Base-by-base conservation (phyloP, 768 basidiomycete genomes). In the Suillus ampliporus region DNA sequence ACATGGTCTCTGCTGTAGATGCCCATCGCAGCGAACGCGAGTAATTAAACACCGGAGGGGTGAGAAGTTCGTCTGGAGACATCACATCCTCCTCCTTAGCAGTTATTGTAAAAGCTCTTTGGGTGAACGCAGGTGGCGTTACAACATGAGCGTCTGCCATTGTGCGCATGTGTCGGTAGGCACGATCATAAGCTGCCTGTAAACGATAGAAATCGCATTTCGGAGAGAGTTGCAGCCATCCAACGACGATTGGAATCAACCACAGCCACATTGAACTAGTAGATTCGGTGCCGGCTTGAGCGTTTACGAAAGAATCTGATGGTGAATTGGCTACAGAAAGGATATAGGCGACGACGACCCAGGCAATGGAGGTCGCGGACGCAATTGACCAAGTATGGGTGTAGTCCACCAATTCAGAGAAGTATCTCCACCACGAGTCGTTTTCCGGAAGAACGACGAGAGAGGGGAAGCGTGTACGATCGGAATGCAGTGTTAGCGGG, bases 401-500 rank as follows among this genome's bases (percentile, higher is more conserved):
- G 43, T 74, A 72, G 48, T 79, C 70, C 19, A 79, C 66, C 64
- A 69, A 65, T 17, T 68, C 48, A 3, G 64, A 47, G 19, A 79
- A 66, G 31, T 70, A 68, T 9, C 61, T 58, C 79, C 79, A 80
- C 76, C 76, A 80, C 4, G 68, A 57, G 46, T 78, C 74, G 57
- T 80, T 81, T 38, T 76, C 67, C 0, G 71, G 74, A 17, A 78
- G 74, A 17, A 76, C 71, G 15, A 80, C 65, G 9, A 80, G 72
- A 3, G 78, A 78, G 1, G 76, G 66, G 8, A 80, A 67, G 3
- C 76, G 31, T 31, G 31, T 31, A 6, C 31, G 68, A 9, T 67
- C 63, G 1, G 64, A 59, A 21, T 67, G 66, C 11, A 80, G 60
- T 43, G 61, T 47, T 23, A 82, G 59, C 1, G 80, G 73, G 2